These are phyloP conservation scores for Neostapfia colusana DNA, from an alignment of 176 grass and related monocot genomes.

Conservation along the genomic window DNA sequence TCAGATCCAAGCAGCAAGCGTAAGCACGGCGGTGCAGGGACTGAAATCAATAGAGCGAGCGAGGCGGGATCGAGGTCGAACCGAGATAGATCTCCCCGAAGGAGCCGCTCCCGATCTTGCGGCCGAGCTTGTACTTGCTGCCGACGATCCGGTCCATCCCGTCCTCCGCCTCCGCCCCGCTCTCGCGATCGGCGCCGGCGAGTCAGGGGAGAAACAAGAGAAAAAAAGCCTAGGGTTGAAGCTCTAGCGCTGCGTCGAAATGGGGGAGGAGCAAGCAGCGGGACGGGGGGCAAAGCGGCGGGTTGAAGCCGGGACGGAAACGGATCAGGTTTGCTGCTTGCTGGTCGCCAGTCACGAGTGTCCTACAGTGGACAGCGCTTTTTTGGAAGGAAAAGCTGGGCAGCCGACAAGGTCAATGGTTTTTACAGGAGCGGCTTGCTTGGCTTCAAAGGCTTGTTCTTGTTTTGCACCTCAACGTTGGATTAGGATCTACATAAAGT, in stretches of 20 bases:
- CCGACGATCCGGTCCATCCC: conserved; percentile 70
- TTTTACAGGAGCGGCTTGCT: neutral
- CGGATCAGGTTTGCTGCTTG: conserved; percentile 18
- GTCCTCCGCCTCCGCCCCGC: neutral
- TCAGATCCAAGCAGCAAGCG: conserved; percentile 33
- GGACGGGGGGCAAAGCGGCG: neutral
- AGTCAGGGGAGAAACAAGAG: neutral
- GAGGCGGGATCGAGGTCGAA: conserved; percentile 15
- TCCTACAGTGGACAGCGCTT: neutral
- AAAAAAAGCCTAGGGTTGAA: conserved; percentile 34
- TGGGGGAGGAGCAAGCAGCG: neutral
- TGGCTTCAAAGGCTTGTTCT: neutral
- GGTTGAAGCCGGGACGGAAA: neutral
- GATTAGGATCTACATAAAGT: neutral
- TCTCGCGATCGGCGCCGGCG: neutral
- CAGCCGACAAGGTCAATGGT: neutral
- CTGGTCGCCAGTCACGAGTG: neutral
- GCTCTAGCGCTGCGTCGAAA: conserved; percentile 9
- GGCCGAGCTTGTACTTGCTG: conserved; percentile 65
- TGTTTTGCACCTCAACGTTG: neutral
- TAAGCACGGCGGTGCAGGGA: neutral
- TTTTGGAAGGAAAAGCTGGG: neutral
- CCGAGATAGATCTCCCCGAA: conserved; percentile 79
- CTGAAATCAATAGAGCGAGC: neutral
- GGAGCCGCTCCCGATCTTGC: conserved; percentile 79